These are phyloP conservation scores for Rhodosporidiobolus sp. DNA, from an alignment of 768 basidiomycete species.

Conservation along the genomic window DNA sequence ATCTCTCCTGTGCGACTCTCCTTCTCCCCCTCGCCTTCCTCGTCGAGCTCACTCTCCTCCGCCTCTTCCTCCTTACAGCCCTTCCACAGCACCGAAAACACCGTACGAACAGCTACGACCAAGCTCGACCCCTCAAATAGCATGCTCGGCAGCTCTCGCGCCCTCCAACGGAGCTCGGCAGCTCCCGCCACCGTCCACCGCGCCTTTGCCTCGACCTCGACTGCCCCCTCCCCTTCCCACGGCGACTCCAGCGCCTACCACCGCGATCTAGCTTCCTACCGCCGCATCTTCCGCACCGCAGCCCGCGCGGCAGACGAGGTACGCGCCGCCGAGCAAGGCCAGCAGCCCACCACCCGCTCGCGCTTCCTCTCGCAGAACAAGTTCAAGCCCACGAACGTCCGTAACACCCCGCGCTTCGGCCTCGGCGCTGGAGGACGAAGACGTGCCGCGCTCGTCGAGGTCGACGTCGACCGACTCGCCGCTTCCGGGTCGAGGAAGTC, in stretches of 20 bases:
- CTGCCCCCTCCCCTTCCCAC: neutral
- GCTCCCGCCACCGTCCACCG: neutral
- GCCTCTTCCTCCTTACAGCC: too few species aligned
- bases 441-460: slow-evolving; percentile 5
- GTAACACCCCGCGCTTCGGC: neutral
- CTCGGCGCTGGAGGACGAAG: neutral
- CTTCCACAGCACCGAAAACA: too few species aligned
- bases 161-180: too few species aligned
- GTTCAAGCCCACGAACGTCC: neutral
- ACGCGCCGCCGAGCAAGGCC: neutral
- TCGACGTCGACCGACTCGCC: neutral
- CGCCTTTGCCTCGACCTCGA: neutral
- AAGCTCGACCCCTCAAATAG: too few species aligned
- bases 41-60: too few species aligned
- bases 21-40: too few species aligned
- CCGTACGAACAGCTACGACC: too few species aligned
- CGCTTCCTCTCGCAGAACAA: neutral
- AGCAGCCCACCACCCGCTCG: neutral
- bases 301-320: neutral
- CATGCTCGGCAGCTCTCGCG: too few species aligned
- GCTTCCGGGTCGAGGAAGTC: neutral
- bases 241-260: neutral
- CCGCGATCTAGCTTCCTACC: neutral
- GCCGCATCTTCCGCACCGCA: slow-evolving; percentile 1
- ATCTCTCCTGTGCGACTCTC: too few species aligned